Conservation (phyloP, 23 red algal species). For the Gracilaria caudata region DNA sequence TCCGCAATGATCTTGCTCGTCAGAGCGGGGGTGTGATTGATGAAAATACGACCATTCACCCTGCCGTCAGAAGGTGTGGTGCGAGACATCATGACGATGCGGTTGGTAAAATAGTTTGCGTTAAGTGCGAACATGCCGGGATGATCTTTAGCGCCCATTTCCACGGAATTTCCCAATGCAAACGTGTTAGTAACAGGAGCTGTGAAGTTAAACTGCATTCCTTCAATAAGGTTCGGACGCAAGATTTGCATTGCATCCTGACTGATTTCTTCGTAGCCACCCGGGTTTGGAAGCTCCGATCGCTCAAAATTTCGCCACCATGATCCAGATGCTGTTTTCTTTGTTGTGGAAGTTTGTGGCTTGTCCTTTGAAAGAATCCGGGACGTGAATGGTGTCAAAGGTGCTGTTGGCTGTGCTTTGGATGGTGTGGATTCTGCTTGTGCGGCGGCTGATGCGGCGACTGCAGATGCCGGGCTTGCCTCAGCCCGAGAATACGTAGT, state of each 20-base stretch:
- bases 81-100: constrained; percentile 80
- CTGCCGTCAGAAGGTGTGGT: constrained; percentile 74
- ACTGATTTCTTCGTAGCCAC: constrained; percentile 91
- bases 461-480: constrained; percentile 37
- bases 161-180: constrained; percentile 75
- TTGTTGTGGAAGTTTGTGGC: not conserved
- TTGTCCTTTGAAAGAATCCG: constrained; percentile 1
- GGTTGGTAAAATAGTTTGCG: constrained; percentile 88
- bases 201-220: constrained; percentile 88
- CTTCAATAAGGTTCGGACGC: constrained; percentile 96
- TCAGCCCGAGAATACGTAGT: constrained; percentile 47
- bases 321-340: constrained; percentile 21
- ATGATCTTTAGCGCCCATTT: constrained; percentile 77
- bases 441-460: constrained; percentile 30
- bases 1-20: constrained; percentile 93
- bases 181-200: constrained; percentile 74
- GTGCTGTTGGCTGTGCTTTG: not conserved
- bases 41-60: constrained; percentile 84
- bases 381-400: constrained; percentile 10
- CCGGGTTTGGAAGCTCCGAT: constrained; percentile 95
- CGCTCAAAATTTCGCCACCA: constrained; percentile 92
- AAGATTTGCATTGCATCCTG: constrained; percentile 86
- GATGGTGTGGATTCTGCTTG: not conserved
- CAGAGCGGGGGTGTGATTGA: constrained; percentile 84
- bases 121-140: constrained; percentile 82